phyloP scores from a whole-genome alignment of 768 basidiomycete species.

The Trametes gibbosa region DNA sequence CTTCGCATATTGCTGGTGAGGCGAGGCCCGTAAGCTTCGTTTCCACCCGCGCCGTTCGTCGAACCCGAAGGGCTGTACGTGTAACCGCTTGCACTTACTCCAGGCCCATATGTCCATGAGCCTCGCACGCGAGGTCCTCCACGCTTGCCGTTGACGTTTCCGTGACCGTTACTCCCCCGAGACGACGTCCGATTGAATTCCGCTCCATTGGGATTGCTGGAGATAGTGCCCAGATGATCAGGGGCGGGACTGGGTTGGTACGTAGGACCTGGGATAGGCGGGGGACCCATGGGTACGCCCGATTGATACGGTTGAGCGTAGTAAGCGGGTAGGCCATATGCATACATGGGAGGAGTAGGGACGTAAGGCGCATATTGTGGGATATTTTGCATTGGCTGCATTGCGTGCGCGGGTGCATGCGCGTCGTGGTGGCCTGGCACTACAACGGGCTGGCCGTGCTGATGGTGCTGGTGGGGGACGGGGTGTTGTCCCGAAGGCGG shows the following conservation, averaged over 20 bases:
- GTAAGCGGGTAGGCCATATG: constrained; percentile 24
- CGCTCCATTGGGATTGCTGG: constrained; percentile 29
- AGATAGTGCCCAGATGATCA: constrained; percentile 2
- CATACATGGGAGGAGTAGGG: constrained; percentile 22
- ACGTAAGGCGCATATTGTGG: constrained; percentile 36
- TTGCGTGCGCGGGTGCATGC: constrained; percentile 32
- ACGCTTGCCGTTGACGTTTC: constrained; percentile 27
- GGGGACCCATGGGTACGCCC: constrained; percentile 14
- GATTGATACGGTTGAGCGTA: constrained; percentile 15
- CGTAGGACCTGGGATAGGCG: constrained; percentile 17
- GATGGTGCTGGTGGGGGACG: constrained; percentile 21
- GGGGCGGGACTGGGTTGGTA: constrained; percentile 9
- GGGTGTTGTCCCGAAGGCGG: constrained; percentile 22
- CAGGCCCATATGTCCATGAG: constrained; percentile 71
- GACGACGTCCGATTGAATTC: constrained; percentile 34
- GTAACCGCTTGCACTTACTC: constrained; percentile 48
- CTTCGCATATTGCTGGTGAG: constrained; percentile 51
- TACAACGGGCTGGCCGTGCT: constrained; percentile 23
- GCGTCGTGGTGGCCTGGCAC: constrained; percentile 24
- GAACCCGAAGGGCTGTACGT: constrained; percentile 30
- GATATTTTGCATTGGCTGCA: constrained; percentile 25
- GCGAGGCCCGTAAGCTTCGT: constrained; percentile 62
- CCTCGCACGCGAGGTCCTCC: constrained; percentile 26
- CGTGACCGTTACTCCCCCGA: constrained; percentile 33
- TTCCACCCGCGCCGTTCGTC: constrained; percentile 20